Conservation (phyloP, 2,329 filamentous ascomycete genomes). For the Botryosphaeria dothidea region DNA sequence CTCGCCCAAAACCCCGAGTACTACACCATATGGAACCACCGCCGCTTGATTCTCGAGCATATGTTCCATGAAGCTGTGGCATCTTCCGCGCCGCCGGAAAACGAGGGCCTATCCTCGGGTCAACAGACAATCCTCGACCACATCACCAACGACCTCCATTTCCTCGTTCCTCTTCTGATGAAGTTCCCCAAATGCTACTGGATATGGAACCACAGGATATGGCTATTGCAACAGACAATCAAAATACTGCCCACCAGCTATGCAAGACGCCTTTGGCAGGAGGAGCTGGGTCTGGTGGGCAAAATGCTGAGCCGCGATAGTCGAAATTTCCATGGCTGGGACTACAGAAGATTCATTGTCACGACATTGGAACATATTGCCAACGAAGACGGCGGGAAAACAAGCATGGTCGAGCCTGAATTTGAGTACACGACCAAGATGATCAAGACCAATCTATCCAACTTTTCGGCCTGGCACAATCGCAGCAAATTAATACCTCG, state of each 20-base stretch:
- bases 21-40: constrained; percentile 89
- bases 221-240: constrained; percentile 76
- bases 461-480: constrained; percentile 97
- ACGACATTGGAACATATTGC: constrained; percentile 66
- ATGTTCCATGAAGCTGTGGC: constrained; percentile 45
- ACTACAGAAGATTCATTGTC: constrained; percentile 80
- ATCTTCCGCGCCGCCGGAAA: constrained; percentile 44
- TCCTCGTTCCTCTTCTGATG: constrained; percentile 80
- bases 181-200: constrained; percentile 97
- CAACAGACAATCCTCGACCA: constrained; percentile 45
- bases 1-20: constrained; percentile 81
- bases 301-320: constrained; percentile 88
- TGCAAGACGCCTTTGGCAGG: constrained; percentile 73
- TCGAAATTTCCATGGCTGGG: constrained; percentile 96
- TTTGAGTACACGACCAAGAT: constrained; percentile 89
- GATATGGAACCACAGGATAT: constrained; percentile 96
- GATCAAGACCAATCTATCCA: constrained; percentile 82
- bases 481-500: constrained; percentile 80
- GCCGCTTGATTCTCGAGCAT: constrained; percentile 69
- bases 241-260: constrained; percentile 57
- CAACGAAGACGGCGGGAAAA: neutral
- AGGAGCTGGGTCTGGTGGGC: constrained; percentile 76
- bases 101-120: constrained; percentile 20
- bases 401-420: constrained; percentile 73
- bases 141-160: constrained; percentile 73